Conservation (phyloP, 139 green algal genomes). For the Chlorella sorokiniana region DNA sequence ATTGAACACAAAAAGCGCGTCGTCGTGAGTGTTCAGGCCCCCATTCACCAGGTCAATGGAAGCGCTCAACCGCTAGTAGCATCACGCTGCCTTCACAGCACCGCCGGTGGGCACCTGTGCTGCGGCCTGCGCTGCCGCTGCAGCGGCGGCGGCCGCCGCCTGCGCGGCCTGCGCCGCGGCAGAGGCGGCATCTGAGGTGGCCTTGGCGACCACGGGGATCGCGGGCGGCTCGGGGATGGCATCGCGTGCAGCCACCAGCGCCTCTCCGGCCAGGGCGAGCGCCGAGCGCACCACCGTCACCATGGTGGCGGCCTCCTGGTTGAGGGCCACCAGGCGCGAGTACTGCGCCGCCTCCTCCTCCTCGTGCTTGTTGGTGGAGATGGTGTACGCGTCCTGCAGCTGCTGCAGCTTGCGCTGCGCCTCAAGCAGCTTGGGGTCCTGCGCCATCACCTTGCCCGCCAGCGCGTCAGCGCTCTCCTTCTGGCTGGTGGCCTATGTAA, state of each 20-base stretch:
- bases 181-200: not conserved
- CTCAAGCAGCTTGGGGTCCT: conserved; percentile 2
- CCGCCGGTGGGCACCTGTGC: not conserved
- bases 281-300: not conserved
- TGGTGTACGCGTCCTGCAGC: not conserved
- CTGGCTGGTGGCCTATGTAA: not conserved
- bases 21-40: too few relatives aligned
- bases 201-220: not conserved
- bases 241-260: not conserved
- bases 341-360: conserved; percentile 1
- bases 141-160: not conserved
- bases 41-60: too few relatives aligned
- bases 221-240: not conserved
- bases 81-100: too few relatives aligned
- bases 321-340: not conserved
- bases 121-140: not conserved
- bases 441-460: not conserved
- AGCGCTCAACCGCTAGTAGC: too few relatives aligned
- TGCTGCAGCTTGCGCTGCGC: conserved; percentile 1
- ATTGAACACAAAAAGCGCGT: too few relatives aligned
- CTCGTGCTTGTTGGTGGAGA: not conserved
- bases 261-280: not conserved
- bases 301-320: not conserved
- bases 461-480: not conserved
- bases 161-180: not conserved